These are phyloP conservation scores for Geotrichum aggregatum DNA, from an alignment of 1,139 yeast species.

Conservation along the genomic window DNA sequence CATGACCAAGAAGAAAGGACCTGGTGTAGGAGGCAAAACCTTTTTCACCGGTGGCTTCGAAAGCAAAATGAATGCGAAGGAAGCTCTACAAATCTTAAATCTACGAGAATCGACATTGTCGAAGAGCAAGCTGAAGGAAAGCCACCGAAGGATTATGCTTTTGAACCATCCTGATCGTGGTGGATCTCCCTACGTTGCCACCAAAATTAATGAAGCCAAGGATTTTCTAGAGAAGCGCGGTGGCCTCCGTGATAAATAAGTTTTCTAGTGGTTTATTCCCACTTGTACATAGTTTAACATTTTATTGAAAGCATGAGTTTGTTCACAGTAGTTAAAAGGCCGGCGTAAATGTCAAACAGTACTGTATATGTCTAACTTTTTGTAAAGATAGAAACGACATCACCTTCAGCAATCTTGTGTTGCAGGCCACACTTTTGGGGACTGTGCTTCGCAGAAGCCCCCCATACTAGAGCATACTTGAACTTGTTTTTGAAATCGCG, in stretches of 20 bases:
- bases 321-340: no score
- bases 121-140: slow-evolving; percentile 78
- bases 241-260: slow-evolving; percentile 38
- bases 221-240: slow-evolving; percentile 87
- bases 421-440: slow-evolving; percentile 93
- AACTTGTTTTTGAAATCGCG: slow-evolving; percentile 88
- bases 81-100: slow-evolving; percentile 84
- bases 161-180: slow-evolving; percentile 98
- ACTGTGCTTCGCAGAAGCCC: slow-evolving; percentile 88
- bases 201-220: slow-evolving; percentile 95
- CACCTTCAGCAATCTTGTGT: slow-evolving; percentile 86
- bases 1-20: slow-evolving; percentile 60
- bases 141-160: slow-evolving; percentile 88
- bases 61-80: slow-evolving; percentile 80
- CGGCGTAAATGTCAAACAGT: background rate
- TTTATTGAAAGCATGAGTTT: background rate
- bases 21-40: slow-evolving; percentile 69
- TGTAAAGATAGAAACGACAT: slow-evolving; percentile 85
- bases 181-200: slow-evolving; percentile 91
- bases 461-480: slow-evolving; percentile 95
- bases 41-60: slow-evolving; percentile 87
- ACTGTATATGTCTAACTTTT: slow-evolving; percentile 38
- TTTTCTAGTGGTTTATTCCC: background rate
- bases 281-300: slow-evolving; percentile 3
- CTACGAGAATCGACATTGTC: slow-evolving; percentile 74